Percentiles rank a stretch among this genome's conserved stretches.
Evolutionary conservation across 208 protist genomes (phyloP).

Genomic region (Leishmania arabica): DNA sequence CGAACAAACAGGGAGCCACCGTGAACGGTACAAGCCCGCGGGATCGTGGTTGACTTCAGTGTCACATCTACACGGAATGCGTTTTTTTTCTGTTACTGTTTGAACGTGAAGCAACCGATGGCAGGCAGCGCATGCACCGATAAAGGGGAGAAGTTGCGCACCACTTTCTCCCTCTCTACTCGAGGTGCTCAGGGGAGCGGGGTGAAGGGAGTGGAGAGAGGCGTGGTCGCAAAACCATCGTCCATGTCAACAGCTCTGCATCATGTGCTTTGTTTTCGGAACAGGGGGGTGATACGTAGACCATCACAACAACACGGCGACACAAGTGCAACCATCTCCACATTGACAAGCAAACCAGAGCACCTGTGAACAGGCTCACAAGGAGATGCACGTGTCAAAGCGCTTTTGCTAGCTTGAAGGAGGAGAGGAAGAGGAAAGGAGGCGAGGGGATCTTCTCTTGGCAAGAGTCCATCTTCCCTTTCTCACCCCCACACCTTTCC

Average conservation of each 20-base stretch:
- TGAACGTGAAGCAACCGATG: background rate
- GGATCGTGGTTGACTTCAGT: background rate
- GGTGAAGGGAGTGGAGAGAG: background rate
- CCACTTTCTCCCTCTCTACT: background rate
- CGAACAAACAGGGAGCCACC: background rate
- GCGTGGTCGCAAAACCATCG: background rate
- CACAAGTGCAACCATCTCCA: background rate
- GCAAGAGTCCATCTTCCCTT: background rate
- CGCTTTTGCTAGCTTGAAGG: background rate
- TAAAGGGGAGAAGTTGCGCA: background rate
- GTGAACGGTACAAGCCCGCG: background rate
- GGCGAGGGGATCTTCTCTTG: background rate
- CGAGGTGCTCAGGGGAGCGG: background rate
- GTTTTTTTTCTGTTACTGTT: background rate
- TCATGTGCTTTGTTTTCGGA: background rate
- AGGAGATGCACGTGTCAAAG: background rate
- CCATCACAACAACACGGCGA: background rate
- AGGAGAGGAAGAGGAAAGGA: background rate
- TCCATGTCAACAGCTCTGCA: background rate
- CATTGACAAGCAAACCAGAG: background rate
- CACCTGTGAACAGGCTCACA: background rate
- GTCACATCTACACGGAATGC: background rate
- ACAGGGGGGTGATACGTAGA: background rate
- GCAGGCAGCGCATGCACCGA: background rate
- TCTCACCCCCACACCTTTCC: background rate